Conservation (phyloP, 176 grass and related monocot species). For the Poa pratensis region DNA sequence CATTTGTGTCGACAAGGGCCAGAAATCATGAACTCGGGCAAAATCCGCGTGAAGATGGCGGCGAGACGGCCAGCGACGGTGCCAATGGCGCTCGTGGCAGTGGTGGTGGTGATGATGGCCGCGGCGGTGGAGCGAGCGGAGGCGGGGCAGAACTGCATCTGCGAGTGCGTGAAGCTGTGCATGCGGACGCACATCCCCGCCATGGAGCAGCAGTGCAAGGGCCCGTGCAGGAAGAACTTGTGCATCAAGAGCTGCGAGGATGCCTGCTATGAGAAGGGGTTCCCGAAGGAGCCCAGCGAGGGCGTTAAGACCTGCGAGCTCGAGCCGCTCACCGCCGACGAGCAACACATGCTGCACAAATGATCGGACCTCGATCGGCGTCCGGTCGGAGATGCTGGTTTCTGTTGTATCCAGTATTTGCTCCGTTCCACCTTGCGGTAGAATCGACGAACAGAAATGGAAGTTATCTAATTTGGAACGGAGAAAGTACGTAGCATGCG, state of each 20-base stretch:
- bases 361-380: not conserved
- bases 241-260: slow-evolving; percentile 46
- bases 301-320: slow-evolving; percentile 41
- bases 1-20: not conserved
- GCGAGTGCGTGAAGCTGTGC: slow-evolving; percentile 65
- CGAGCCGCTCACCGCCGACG: slow-evolving; percentile 47
- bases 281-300: slow-evolving; percentile 33
- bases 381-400: not conserved
- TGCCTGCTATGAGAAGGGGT: slow-evolving; percentile 44
- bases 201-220: slow-evolving; percentile 31
- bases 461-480: no score
- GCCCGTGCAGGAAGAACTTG: slow-evolving; percentile 37
- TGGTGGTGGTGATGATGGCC: not conserved
- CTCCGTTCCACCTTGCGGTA: no score
- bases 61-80: not conserved
- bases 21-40: not conserved
- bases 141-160: slow-evolving; percentile 59
- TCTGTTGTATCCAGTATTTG: not conserved
- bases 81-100: not conserved
- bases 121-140: slow-evolving; percentile 32
- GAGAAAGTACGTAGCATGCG: not conserved
- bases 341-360: slow-evolving; percentile 28
- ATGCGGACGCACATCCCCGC: slow-evolving; percentile 25
- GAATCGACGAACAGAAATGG: no score
- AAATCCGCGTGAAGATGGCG: not conserved